A percentile compares a stretch with the other conserved stretches of the same genome.
Conservation (phyloP, 176 grass and related monocot species). For the Musa schizocarpa region DNA sequence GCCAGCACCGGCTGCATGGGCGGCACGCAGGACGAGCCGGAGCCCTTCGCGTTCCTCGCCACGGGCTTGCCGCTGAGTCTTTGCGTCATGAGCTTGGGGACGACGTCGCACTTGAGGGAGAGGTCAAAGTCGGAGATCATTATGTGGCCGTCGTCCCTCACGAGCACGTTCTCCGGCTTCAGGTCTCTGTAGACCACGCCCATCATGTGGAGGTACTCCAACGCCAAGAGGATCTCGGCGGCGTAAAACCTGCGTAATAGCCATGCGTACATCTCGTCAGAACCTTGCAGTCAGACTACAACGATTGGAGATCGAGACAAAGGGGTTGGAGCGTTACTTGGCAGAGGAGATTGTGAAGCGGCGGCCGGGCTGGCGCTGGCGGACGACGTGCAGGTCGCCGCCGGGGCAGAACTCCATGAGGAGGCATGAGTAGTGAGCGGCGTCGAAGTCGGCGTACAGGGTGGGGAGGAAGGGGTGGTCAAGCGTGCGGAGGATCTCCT, state of each 20-base stretch:
- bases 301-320: constrained; percentile 14
- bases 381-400: constrained; percentile 74
- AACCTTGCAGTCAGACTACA: too few species aligned
- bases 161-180: constrained; percentile 91
- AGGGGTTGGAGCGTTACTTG: constrained; percentile 30
- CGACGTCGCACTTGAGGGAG: constrained; percentile 78
- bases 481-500: constrained; percentile 46
- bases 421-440: constrained; percentile 77
- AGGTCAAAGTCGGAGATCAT: constrained; percentile 99
- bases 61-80: constrained; percentile 15
- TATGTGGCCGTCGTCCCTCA: constrained; percentile 75
- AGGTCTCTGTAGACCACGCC: constrained; percentile 91
- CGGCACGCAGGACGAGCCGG: constrained; percentile 43
- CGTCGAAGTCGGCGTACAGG: constrained; percentile 81
- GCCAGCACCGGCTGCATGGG: constrained; percentile 85
- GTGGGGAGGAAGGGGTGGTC: constrained; percentile 91
- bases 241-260: constrained; percentile 56
- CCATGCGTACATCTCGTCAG: neutral
- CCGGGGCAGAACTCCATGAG: constrained; percentile 95
- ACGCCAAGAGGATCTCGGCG: constrained; percentile 68
- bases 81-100: constrained; percentile 45
- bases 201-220: constrained; percentile 99
- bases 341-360: constrained; percentile 50
- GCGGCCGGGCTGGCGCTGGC: constrained; percentile 56
- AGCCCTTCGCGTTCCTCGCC: constrained; percentile 5